phyloP scores from a whole-genome alignment of 768 basidiomycete genomes.

The Rhodotorula graminis region DNA sequence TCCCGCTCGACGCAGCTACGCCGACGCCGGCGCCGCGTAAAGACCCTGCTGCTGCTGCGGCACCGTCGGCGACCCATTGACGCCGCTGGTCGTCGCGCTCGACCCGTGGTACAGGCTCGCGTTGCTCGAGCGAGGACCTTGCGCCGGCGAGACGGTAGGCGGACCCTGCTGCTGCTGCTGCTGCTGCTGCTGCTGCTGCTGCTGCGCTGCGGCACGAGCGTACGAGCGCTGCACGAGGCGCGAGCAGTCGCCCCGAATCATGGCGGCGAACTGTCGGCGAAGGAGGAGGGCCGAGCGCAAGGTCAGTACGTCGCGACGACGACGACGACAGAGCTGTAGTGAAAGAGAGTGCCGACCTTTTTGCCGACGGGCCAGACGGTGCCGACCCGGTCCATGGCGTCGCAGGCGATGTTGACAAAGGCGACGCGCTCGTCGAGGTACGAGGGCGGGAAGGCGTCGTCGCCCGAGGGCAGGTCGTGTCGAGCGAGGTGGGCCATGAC shows the following conservation, averaged over 20 bases:
- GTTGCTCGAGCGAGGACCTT: background rate
- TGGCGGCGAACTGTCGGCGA: slow-evolving; percentile 17
- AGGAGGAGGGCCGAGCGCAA: background rate
- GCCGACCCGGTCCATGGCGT: slow-evolving; percentile 31
- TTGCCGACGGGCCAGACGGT: slow-evolving; percentile 23
- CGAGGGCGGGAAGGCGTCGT: slow-evolving; percentile 31
- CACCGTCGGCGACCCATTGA: background rate
- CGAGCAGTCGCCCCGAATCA: slow-evolving; percentile 22
- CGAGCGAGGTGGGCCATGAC: slow-evolving; percentile 8
- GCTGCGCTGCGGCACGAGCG: background rate
- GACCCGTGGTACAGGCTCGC: background rate
- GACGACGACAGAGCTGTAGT: no score
- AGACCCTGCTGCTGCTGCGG: no score
- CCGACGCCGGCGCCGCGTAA: background rate
- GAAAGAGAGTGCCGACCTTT: slow-evolving; percentile 11
- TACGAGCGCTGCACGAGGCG: slow-evolving; percentile 11
- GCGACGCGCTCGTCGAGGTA: slow-evolving; percentile 21
- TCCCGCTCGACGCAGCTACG: background rate
- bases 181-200: no score
- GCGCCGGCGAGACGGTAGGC: background rate
- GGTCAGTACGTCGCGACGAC: no score
- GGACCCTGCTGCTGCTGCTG: no score
- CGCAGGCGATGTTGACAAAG: slow-evolving; percentile 23
- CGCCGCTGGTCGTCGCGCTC: no score
- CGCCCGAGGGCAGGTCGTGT: slow-evolving; percentile 15